Percentiles rank a stretch among this genome's conserved stretches.
These are phyloP conservation scores for Yarrowia porcina DNA, from an alignment of 805 yeast species.

Conservation along the genomic window DNA sequence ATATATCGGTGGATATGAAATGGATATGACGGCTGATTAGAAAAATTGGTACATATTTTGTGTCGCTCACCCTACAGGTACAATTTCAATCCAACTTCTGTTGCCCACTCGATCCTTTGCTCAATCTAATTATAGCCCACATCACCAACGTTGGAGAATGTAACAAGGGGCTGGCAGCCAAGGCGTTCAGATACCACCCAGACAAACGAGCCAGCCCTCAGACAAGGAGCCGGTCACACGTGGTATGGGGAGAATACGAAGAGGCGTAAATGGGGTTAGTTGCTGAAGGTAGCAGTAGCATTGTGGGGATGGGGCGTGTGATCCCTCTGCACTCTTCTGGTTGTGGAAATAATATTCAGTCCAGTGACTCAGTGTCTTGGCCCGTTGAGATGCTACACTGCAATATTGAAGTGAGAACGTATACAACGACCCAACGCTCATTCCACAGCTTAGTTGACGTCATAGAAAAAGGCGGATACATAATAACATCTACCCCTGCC, in stretches of 20 bases:
- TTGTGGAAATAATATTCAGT: not conserved
- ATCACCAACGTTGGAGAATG: slow-evolving; percentile 17
- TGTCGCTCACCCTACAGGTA: too few species aligned
- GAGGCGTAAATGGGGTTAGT: not conserved
- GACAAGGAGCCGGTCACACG: slow-evolving; percentile 6
- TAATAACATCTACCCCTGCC: slow-evolving; percentile 14
- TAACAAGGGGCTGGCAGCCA: slow-evolving; percentile 11
- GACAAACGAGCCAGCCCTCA: not conserved
- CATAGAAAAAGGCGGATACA: too few species aligned
- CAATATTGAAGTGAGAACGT: too few species aligned
- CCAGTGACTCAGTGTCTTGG: too few species aligned
- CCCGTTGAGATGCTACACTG: not conserved
- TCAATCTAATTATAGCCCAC: not conserved
- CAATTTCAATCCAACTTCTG: too few species aligned
- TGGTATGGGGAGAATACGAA: not conserved
- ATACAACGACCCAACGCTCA: too few species aligned
- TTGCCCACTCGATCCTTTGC: not conserved
- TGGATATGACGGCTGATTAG: too few species aligned
- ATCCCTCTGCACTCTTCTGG: not conserved
- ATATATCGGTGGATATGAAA: too few species aligned
- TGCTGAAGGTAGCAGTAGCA: not conserved
- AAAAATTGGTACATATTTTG: too few species aligned
- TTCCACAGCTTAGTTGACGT: not conserved
- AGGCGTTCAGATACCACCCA: not conserved
- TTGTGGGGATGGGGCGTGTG: not conserved